Percentiles rank a stretch among this genome's conserved stretches.
phyloP scores from a whole-genome alignment of 768 basidiomycete species.

The Boletus sensibilis region DNA sequence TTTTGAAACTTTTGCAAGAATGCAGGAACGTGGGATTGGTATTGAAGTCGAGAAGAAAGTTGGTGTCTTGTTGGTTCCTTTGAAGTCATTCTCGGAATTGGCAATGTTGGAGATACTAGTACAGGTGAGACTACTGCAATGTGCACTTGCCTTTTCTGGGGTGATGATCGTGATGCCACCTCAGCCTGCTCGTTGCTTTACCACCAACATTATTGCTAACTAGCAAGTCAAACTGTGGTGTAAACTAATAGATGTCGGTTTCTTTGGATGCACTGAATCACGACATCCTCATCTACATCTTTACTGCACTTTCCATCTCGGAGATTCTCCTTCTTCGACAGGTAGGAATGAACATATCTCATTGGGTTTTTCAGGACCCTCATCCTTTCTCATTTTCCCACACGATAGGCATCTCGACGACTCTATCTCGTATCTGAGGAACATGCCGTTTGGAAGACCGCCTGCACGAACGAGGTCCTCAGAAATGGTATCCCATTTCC shows the following conservation, averaged over 20 bases:
- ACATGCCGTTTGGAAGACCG: constrained; percentile 57
- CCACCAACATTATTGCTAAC: neutral
- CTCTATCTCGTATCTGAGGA: constrained; percentile 44
- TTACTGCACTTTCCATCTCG: constrained; percentile 37
- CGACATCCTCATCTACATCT: constrained; percentile 39
- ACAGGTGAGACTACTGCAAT: neutral
- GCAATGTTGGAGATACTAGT: neutral
- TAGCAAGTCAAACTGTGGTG: neutral
- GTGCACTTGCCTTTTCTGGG: constrained; percentile 21
- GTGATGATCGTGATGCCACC: too few species aligned
- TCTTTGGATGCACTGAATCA: constrained; percentile 32
- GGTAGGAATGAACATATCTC: constrained; percentile 30
- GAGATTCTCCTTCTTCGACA: constrained; percentile 43
- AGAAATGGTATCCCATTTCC: constrained; percentile 52
- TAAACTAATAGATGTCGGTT: constrained; percentile 14
- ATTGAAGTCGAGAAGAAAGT: constrained; percentile 67
- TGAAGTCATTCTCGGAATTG: constrained; percentile 30
- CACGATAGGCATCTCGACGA: constrained; percentile 49
- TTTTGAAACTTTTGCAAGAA: constrained; percentile 69
- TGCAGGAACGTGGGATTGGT: constrained; percentile 56
- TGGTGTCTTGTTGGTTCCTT: constrained; percentile 72
- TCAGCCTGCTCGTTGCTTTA: neutral
- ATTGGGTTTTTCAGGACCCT: neutral
- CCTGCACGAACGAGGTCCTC: constrained; percentile 45
- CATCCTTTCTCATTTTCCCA: neutral